Conservation (phyloP, 2,329 filamentous ascomycete species). For the Ceratocystis diversiconidia region DNA sequence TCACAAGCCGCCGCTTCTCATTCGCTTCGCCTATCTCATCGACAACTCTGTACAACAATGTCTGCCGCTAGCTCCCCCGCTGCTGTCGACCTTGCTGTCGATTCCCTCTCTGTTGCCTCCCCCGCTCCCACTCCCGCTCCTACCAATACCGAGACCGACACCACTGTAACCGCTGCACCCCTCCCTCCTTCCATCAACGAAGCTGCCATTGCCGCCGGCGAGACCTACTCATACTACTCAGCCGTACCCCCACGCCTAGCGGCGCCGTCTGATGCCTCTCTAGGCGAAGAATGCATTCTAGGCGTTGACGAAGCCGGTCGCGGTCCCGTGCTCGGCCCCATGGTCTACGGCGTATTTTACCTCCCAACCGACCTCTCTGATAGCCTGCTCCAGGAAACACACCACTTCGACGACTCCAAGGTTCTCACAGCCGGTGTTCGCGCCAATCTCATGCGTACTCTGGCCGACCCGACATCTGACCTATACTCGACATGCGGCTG, state of each 20-base stretch:
- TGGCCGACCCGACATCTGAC: constrained; percentile 49
- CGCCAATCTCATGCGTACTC: constrained; percentile 49
- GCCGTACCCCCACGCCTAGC: constrained; percentile 49
- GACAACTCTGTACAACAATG: not conserved
- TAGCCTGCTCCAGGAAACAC: constrained; percentile 58
- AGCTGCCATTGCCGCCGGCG: constrained; percentile 43
- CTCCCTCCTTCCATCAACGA: constrained; percentile 55
- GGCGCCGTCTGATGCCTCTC: constrained; percentile 26
- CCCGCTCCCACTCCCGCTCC: not conserved
- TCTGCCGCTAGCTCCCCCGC: not conserved
- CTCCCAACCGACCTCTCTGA: constrained; percentile 60
- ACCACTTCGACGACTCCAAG: constrained; percentile 93
- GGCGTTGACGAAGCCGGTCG: constrained; percentile 90
- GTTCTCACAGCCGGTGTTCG: constrained; percentile 71
- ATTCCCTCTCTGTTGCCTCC: not conserved
- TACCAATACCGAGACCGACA: not conserved
- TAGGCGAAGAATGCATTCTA: constrained; percentile 48
- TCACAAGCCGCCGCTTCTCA: not conserved
- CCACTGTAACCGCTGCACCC: constrained; percentile 30
- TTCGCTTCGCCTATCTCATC: not conserved
- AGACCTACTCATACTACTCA: constrained; percentile 59
- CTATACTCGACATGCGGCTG: constrained; percentile 54
- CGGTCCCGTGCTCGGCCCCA: constrained; percentile 76
- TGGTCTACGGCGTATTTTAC: constrained; percentile 59
- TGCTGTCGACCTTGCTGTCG: constrained; percentile 17